Conservation (phyloP, 257 asterid species). For the Gentiana dahurica region DNA sequence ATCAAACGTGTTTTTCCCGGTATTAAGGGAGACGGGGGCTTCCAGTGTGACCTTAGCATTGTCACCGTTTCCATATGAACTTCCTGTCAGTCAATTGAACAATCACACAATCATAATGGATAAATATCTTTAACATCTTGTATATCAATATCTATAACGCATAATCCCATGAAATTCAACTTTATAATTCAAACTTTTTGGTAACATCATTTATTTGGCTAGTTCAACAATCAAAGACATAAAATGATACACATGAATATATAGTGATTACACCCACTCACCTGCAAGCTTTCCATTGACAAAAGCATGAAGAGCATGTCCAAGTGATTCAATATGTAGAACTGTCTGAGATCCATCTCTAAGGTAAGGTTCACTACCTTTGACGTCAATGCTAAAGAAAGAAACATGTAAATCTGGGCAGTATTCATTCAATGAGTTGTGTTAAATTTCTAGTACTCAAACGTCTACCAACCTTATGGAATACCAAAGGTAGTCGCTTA, state of each 20-base stretch:
- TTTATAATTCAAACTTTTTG: too few relatives aligned
- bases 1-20: constrained; percentile 49
- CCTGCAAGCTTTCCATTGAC: constrained; percentile 76
- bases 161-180: too few relatives aligned
- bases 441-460: not conserved
- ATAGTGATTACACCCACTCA: constrained; percentile 9
- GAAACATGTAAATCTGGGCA: not conserved
- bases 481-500: constrained; percentile 82
- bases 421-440: not conserved
- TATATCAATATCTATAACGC: too few relatives aligned
- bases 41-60: constrained; percentile 39
- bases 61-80: constrained; percentile 41
- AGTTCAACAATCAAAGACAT: too few relatives aligned
- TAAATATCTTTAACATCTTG: too few relatives aligned
- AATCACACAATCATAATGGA: too few relatives aligned
- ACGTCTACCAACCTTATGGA: constrained; percentile 43
- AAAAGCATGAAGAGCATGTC: constrained; percentile 61
- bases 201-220: too few relatives aligned
- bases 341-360: constrained; percentile 49
- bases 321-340: constrained; percentile 66
- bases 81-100: constrained; percentile 36
- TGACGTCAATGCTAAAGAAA: constrained; percentile 36
- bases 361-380: constrained; percentile 46
- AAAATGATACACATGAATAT: too few relatives aligned
- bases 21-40: constrained; percentile 43